Evolutionary conservation across 2,329 filamentous ascomycete genomes (phyloP), one percentile per base, ranked within the genome.

Genomic region (Aquanectria penicillioides): DNA sequence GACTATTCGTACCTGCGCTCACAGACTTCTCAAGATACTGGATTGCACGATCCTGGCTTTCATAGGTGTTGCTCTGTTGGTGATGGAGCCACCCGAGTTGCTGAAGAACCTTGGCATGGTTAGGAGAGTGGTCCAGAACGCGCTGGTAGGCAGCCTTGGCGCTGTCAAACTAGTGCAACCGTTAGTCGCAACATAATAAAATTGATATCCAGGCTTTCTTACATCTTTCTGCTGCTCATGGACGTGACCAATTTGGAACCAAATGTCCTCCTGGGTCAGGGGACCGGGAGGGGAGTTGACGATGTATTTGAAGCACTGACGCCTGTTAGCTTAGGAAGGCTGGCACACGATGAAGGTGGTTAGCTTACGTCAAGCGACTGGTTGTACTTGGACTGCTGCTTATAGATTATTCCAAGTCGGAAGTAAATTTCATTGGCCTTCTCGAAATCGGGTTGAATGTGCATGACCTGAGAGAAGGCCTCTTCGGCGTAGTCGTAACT

Each of bases 391-490:
- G 94, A 90, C 74, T 98, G 95, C 72, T 98, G 94, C 76, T 99
- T 99, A 82, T 98, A 98, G 66, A 99, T 98, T 80, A 99, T 99
- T n/a, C 95, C 95, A 8, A 99, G 85, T 23, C 95, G 88, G 79
- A 99, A 99, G 77, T 98, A 99, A 51, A 99, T 98, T 75, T 99
- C 95, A 72, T 98, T 98, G 56, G 94, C 94, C 83, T 99, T 99
- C 73, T 99, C 95, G 68, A 98, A 98, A 69, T 93, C 90, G 5
- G 94, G 95, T 71, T 97, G 91, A 90, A 99, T 98, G 68, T 93
- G 90, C 95, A 99, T 98, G 62, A 99, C 95, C 73, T 98, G 93
- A 2, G 94, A 97, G 74, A 98, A 98, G 5, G 95, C 95, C 74
- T 98, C 95, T 75, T 98, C 95, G 66, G 95, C 95, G 75, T 98